Evolutionary conservation across 2,329 filamentous ascomycete species (phyloP).

Genomic region (Pseudopyricularia javanii): DNA sequence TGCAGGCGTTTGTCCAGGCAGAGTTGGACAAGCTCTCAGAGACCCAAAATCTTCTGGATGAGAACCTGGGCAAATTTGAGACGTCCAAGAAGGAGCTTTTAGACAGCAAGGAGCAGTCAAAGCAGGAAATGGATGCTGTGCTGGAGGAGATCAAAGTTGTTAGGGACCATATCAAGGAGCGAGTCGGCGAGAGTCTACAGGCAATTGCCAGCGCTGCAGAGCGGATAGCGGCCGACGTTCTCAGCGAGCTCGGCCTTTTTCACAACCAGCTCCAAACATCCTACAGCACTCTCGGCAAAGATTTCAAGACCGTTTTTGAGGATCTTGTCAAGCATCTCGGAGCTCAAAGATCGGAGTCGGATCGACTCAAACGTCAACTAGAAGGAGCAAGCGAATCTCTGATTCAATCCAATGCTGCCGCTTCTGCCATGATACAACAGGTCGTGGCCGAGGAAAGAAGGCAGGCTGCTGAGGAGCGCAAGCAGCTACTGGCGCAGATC

Average conservation of each 20-base stretch:
- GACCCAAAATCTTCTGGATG: constrained; percentile 58
- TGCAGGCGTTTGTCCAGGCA: constrained; percentile 63
- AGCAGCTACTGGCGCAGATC: constrained; percentile 65
- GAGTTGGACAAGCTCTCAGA: constrained; percentile 61
- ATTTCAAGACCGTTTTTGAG: constrained; percentile 80
- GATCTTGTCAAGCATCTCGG: constrained; percentile 63
- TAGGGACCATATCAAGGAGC: constrained; percentile 74
- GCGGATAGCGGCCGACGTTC: constrained; percentile 78
- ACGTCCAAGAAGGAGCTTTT: constrained; percentile 57
- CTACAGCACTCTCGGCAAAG: constrained; percentile 69
- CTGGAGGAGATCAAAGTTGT: constrained; percentile 87
- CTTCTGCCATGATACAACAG: constrained; percentile 54
- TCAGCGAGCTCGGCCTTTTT: constrained; percentile 74
- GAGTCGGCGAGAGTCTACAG: constrained; percentile 73
- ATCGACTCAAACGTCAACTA: constrained; percentile 60
- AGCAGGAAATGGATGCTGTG: constrained; percentile 80
- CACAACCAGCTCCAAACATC: constrained; percentile 71
- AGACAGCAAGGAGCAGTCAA: constrained; percentile 54
- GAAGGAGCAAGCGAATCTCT: constrained; percentile 56
- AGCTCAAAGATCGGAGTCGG: constrained; percentile 65
- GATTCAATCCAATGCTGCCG: constrained; percentile 53
- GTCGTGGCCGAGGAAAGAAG: constrained; percentile 66
- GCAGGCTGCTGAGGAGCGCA: constrained; percentile 60
- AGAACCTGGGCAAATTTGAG: constrained; percentile 56
- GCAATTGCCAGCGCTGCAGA: constrained; percentile 75